These are phyloP conservation scores for Fusarium goolgardi DNA, from an alignment of 2,329 filamentous ascomycete species.

Conservation along the genomic window DNA sequence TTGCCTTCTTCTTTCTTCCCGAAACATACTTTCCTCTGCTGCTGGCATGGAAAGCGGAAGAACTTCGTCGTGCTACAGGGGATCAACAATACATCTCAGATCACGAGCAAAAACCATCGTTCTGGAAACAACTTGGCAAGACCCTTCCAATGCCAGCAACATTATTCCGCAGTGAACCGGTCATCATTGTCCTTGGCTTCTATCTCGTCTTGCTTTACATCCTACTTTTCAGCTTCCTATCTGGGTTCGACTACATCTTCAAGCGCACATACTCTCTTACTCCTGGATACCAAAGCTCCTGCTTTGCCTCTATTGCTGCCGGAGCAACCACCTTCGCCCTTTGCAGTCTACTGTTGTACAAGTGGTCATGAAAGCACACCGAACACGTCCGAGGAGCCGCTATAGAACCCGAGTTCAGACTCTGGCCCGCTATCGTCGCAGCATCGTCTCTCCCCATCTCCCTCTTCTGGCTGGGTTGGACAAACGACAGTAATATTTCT, in stretches of 20 bases:
- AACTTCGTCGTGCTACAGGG: constrained; percentile 69
- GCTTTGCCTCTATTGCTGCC: constrained; percentile 57
- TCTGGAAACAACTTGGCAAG: constrained; percentile 63
- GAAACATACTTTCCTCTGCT: constrained; percentile 71
- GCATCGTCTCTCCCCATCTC: constrained; percentile 61
- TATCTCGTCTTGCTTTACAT: constrained; percentile 66
- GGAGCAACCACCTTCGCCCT: constrained; percentile 51
- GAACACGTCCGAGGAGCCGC: constrained; percentile 53
- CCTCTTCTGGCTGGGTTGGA: constrained; percentile 71
- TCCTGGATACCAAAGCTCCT: constrained; percentile 55
- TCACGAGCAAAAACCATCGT: constrained; percentile 65
- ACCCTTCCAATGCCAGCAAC: constrained; percentile 58
- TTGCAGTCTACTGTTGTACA: constrained; percentile 49
- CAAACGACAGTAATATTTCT: constrained; percentile 56
- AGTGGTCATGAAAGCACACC: constrained; percentile 51
- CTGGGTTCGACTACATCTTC: constrained; percentile 63
- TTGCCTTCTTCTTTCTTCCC: constrained; percentile 69
- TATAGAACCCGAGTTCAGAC: constrained; percentile 63
- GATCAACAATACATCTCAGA: constrained; percentile 69
- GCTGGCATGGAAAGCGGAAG: constrained; percentile 68
- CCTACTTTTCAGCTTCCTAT: constrained; percentile 63
- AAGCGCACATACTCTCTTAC: constrained; percentile 54
- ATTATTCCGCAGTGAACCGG: constrained; percentile 51
- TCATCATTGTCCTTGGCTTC: constrained; percentile 56
- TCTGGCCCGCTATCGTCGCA: constrained; percentile 65